Evolutionary conservation across 2,329 filamentous ascomycete genomes (phyloP), one percentile per base, ranked within the genome.

Genomic region (Ascochyta rabiei): DNA sequence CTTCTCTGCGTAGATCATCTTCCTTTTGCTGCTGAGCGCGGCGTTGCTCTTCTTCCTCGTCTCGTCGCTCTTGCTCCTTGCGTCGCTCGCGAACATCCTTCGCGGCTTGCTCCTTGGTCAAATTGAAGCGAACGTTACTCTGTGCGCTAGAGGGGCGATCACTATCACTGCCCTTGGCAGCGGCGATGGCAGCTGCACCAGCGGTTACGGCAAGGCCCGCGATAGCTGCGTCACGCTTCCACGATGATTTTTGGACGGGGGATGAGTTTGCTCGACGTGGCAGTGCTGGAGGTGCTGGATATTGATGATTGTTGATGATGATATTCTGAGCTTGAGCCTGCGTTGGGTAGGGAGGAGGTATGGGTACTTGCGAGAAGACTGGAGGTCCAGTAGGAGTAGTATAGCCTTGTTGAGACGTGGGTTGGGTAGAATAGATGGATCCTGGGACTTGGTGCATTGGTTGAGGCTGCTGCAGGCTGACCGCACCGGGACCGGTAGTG

Each of bases 381-480:
- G 77, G 71, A 38, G 76, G 74, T 3, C 75, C 76, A 21, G 64
- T 71, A 9, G 78, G 77, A 19, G 75, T 74, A 35, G 63, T 69
- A 57, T 81, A 80, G 6, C 71, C 68, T 35, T 76, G 53, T 24
- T 75, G 74, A 15, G 73, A 39, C 10, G 74, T 69, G 12, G 73
- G 69, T 56, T 80, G 78, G 4, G 75, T 75, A 18, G 76, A 82
- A 64, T 91, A 90, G 1, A 93, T 82, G 16, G 84, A 84, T 57
- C 84, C 83, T 33, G 87, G 87, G 2, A 96, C 86, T 0, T 90
- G 90, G 2, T 84, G 81, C 54, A 90, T 83, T 2, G 93, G 93
- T 63, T 92, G 88, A 2, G 93, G 93, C 65, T 96, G 91, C 71
- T 95, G 89, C n/a, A 97, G 80, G 10, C 87, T 86, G 28, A 91